These are phyloP conservation scores for Eremochloa ophiuroides DNA, from an alignment of 176 grass and related monocot genomes.

Conservation along the genomic window DNA sequence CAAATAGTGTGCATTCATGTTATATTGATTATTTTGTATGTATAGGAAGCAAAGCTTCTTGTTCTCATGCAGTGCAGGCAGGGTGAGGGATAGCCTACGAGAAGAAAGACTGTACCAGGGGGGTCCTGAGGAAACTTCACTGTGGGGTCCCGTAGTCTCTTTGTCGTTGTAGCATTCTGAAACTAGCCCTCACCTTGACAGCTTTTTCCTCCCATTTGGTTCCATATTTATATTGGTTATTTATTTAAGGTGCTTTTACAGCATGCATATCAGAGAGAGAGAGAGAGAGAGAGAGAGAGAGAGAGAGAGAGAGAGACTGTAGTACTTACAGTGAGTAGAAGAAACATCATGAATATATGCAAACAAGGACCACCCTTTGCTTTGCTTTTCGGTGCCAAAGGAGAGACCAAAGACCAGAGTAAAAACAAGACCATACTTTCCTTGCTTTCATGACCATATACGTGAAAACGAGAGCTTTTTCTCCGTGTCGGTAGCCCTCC, in stretches of 20 bases:
- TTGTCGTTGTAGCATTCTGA: constrained; percentile 26
- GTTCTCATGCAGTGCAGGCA: constrained; percentile 18
- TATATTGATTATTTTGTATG: not conserved
- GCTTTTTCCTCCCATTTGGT: constrained; percentile 37
- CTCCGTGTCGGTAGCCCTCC: constrained; percentile 34
- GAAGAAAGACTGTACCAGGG: constrained; percentile 44
- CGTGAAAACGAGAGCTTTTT: constrained; percentile 74
- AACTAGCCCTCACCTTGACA: constrained; percentile 33
- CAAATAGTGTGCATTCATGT: not conserved
- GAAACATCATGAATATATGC: constrained; percentile 68
- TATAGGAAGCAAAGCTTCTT: constrained; percentile 29
- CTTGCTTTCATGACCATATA: constrained; percentile 67
- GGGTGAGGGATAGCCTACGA: constrained; percentile 17
- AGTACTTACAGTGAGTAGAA: constrained; percentile 38
- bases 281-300: not conserved
- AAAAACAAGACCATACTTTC: constrained; percentile 89
- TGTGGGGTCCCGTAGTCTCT: constrained; percentile 41
- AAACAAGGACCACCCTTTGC: constrained; percentile 81
- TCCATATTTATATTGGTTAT: constrained; percentile 35
- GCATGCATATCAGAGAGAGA: constrained; percentile 43
- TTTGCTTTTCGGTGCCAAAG: constrained; percentile 61
- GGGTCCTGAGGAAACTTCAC: constrained; percentile 50
- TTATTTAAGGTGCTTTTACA: constrained; percentile 55
- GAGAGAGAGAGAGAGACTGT: constrained; percentile 33
- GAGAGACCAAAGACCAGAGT: constrained; percentile 63